Evolutionary conservation across 169 alveolate genomes (phyloP).

Genomic region (Cryptosporidium tyzzeri): DNA sequence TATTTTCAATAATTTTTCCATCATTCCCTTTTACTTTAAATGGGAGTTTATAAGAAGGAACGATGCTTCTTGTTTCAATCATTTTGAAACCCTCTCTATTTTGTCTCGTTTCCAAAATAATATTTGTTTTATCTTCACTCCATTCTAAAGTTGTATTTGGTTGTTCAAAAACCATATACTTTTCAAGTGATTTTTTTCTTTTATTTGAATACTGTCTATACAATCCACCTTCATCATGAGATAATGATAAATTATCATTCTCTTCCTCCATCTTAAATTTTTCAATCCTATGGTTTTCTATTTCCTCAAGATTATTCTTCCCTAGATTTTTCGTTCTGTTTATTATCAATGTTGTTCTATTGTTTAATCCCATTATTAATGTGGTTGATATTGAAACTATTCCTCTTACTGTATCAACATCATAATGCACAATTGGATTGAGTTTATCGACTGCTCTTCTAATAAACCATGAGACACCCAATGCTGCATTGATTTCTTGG

Average conservation of each 20-base stretch:
- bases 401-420: conserved; percentile 57
- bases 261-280: conserved; percentile 56
- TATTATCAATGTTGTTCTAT: conserved; percentile 51
- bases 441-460: conserved; percentile 69
- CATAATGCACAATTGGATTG: conserved; percentile 69
- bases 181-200: conserved; percentile 56
- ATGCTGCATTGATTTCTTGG: conserved; percentile 71
- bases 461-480: conserved; percentile 74
- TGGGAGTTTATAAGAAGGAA: conserved; percentile 70
- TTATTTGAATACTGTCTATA: conserved; percentile 43
- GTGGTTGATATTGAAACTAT: conserved; percentile 65
- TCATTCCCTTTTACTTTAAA: conserved; percentile 72
- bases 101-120: conserved; percentile 74
- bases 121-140: conserved; percentile 63
- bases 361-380: conserved; percentile 61
- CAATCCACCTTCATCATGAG: conserved; percentile 24
- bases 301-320: conserved; percentile 44
- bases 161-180: conserved; percentile 63
- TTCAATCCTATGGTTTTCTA: conserved; percentile 53
- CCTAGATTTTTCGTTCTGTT: conserved; percentile 39
- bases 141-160: conserved; percentile 68
- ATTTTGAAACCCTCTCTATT: conserved; percentile 67
- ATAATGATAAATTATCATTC: conserved; percentile 2
- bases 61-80: conserved; percentile 68
- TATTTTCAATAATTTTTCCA: conserved; percentile 57